Percentiles rank a stretch among this genome's conserved stretches.
phyloP scores from a whole-genome alignment of 2,329 filamentous ascomycete genomes.

The Byssoonygena ceratinophila region DNA sequence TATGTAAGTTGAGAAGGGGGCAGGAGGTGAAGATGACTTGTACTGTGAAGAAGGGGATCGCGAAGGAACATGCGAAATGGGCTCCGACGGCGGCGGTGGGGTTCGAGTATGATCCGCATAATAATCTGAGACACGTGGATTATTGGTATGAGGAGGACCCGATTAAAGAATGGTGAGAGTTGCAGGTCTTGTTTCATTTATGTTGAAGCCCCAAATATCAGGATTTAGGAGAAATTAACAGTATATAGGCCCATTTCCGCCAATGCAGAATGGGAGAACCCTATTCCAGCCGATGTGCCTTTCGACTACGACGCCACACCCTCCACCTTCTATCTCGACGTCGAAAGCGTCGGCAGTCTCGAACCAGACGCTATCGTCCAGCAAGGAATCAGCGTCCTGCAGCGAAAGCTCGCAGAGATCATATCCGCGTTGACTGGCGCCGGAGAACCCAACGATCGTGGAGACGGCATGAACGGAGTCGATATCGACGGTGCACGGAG shows the following conservation, averaged over 20 bases:
- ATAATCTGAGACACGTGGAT: conserved; percentile 84
- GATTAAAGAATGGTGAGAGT: conserved; percentile 70
- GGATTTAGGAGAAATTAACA: not conserved
- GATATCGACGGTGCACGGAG: conserved; percentile 39
- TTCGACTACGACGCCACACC: conserved; percentile 89
- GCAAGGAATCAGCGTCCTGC: conserved; percentile 76
- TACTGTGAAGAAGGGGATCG: conserved; percentile 95
- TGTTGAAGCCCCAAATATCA: too few species aligned
- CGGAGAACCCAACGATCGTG: conserved; percentile 45
- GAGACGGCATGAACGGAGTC: conserved; percentile 35
- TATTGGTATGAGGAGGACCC: conserved; percentile 90
- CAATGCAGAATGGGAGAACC: conserved; percentile 58
- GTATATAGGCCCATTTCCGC: conserved; percentile 30
- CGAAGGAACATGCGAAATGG: conserved; percentile 99
- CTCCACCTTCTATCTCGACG: conserved; percentile 79
- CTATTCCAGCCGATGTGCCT: conserved; percentile 66
- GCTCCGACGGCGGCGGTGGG: conserved; percentile 82
- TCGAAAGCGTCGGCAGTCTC: conserved; percentile 78
- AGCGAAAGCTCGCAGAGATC: conserved; percentile 77
- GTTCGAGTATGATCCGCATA: conserved; percentile 97
- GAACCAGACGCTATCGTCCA: conserved; percentile 84
- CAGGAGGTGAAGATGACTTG: conserved; percentile 87
- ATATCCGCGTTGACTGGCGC: conserved; percentile 52
- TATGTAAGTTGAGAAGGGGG: conserved; percentile 78
- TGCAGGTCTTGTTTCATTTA: too few species aligned